These are phyloP conservation scores for Coemansia sp. DNA, from an alignment of 192 early-diverging fungal genomes.

Conservation along the genomic window DNA sequence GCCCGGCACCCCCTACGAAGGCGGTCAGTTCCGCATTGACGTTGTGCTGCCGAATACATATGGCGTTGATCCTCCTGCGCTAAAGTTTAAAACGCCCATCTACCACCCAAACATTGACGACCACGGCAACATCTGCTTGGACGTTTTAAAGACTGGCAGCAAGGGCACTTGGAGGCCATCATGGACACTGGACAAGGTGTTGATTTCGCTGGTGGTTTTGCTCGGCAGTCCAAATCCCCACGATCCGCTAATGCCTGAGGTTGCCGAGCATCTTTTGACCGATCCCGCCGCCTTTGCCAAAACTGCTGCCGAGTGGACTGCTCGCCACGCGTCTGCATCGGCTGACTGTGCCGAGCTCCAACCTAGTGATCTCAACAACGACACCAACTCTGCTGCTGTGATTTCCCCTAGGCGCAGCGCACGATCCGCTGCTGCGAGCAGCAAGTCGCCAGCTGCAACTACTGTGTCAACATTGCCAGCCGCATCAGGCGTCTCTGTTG, in stretches of 20 bases:
- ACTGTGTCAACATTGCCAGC: neutral
- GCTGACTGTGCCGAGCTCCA: constrained; percentile 3
- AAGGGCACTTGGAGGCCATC: constrained; percentile 69
- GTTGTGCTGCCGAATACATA: constrained; percentile 52
- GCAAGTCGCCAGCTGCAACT: neutral
- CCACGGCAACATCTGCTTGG: constrained; percentile 68
- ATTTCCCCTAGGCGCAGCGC: neutral
- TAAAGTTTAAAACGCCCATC: constrained; percentile 68
- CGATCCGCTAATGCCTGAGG: constrained; percentile 69
- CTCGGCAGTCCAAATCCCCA: constrained; percentile 67
- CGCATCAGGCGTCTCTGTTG: neutral
- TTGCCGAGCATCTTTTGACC: constrained; percentile 33
- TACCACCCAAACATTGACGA: constrained; percentile 83
- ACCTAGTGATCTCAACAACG: neutral
- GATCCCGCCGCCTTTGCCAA: constrained; percentile 15
- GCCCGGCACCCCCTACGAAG: constrained; percentile 61
- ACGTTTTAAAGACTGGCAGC: constrained; percentile 60
- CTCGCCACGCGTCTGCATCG: constrained; percentile 15
- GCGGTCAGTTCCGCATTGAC: constrained; percentile 61
- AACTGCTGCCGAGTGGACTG: constrained; percentile 32
- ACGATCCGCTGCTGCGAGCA: no score
- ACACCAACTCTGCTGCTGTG: neutral
- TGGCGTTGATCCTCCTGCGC: constrained; percentile 67
- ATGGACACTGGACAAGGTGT: constrained; percentile 57
- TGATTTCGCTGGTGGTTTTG: constrained; percentile 56